Conservation (phyloP, 192 early-diverging fungal genomes). For the Neocallimastix lanati region DNA sequence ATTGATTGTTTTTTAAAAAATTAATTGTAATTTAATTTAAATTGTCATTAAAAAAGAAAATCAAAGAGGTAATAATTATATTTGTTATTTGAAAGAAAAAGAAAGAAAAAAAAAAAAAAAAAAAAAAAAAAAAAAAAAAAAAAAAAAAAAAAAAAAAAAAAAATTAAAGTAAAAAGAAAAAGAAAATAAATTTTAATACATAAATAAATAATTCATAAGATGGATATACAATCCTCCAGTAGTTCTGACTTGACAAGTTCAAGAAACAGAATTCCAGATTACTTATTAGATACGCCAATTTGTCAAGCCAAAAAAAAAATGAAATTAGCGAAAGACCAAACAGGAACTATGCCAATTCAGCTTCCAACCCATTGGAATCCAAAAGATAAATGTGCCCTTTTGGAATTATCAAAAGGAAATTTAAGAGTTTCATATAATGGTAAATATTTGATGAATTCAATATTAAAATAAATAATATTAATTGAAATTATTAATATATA, state of each 20-base stretch:
- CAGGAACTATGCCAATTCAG: background rate
- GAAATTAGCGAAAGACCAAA: background rate
- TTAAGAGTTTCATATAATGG: slow-evolving; percentile 31
- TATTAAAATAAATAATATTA: too few relatives aligned
- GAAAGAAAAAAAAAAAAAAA: too few relatives aligned
- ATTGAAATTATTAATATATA: too few relatives aligned
- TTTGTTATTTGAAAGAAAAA: too few relatives aligned
- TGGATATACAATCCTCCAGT: background rate
- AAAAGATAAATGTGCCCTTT: slow-evolving; percentile 28
- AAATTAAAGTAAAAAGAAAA: background rate
- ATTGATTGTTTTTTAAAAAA: too few relatives aligned
- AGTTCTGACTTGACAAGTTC: background rate
- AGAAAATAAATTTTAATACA: background rate
- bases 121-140: background rate
- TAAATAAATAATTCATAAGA: background rate
- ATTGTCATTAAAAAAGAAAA: too few relatives aligned
- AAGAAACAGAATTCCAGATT: background rate
- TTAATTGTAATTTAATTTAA: too few relatives aligned
- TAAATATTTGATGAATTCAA: background rate
- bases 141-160: background rate
- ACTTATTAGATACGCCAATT: background rate
- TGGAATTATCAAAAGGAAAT: slow-evolving; percentile 20
- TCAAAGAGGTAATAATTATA: too few relatives aligned
- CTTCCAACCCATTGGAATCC: slow-evolving; percentile 39
- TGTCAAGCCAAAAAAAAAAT: background rate